phyloP scores from a whole-genome alignment of 495 filamentous ascomycete genomes.

The Penicillium dipodomyicola region DNA sequence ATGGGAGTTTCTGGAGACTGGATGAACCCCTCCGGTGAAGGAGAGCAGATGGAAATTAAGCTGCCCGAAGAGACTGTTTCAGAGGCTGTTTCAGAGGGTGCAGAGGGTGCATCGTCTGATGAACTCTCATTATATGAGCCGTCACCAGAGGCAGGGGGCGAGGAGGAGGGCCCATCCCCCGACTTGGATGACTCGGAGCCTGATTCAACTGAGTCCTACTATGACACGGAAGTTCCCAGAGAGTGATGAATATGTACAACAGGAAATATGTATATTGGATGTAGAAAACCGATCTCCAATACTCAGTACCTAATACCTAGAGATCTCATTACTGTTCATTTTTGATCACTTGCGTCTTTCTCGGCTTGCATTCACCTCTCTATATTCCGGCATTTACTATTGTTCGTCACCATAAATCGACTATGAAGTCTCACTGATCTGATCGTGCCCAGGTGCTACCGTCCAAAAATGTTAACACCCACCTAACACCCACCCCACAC shows the following conservation, averaged over 20 bases:
- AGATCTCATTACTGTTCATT: neutral
- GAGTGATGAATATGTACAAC: conserved; percentile 1
- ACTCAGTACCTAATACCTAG: neutral
- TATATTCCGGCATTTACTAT: neutral
- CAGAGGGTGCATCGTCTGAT: neutral
- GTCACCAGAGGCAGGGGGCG: neutral
- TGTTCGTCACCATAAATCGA: neutral
- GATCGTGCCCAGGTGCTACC: neutral
- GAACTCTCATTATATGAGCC: conserved; percentile 1
- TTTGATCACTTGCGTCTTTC: neutral
- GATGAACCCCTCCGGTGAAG: conserved; percentile 16
- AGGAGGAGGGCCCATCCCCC: conserved; percentile 2
- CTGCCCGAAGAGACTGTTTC: conserved; percentile 15
- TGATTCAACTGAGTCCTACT: conserved; percentile 1
- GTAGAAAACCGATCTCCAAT: conserved; percentile 16
- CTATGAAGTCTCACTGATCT: neutral
- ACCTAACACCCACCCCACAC: no score
- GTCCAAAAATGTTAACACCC: neutral
- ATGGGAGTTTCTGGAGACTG: conserved; percentile 24
- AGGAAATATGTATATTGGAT: conserved; percentile 23
- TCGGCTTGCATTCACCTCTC: neutral
- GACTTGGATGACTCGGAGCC: neutral
- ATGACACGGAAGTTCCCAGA: conserved; percentile 6
- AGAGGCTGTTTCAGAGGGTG: neutral
- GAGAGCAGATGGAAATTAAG: conserved; percentile 11